Percentiles rank a stretch among this genome's conserved stretches.
These are phyloP conservation scores for Fistulinella cinereoalba DNA, from an alignment of 1,284 basidiomycete species.

Conservation along the genomic window DNA sequence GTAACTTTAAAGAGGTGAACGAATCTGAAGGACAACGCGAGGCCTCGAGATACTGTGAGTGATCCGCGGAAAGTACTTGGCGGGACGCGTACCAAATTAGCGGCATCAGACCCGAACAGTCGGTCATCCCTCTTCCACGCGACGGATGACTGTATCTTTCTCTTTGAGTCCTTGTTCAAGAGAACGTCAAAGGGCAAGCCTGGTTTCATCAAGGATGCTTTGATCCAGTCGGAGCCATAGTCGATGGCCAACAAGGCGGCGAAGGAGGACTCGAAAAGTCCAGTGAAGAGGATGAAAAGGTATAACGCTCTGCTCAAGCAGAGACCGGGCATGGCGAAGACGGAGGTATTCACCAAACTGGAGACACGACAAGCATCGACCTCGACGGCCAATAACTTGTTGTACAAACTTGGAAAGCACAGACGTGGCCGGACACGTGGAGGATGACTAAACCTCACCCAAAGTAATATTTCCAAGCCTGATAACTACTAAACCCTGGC, in stretches of 20 bases:
- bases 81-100: slow-evolving; percentile 69
- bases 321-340: slow-evolving; percentile 25
- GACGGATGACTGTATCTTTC: slow-evolving; percentile 89
- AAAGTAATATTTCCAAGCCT: too few relatives aligned
- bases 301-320: slow-evolving; percentile 31
- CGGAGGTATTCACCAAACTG: too few relatives aligned
- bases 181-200: slow-evolving; percentile 96
- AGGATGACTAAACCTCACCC: too few relatives aligned
- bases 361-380: too few relatives aligned
- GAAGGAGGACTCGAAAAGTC: slow-evolving; percentile 25
- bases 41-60: slow-evolving; percentile 51
- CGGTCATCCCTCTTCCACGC: slow-evolving; percentile 87
- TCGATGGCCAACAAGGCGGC: slow-evolving; percentile 84
- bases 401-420: too few relatives aligned
- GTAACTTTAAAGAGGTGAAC: slow-evolving; percentile 83
- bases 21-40: slow-evolving; percentile 88
- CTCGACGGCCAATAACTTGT: too few relatives aligned
- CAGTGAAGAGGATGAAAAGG: slow-evolving; percentile 23
- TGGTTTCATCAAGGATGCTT: slow-evolving; percentile 94
- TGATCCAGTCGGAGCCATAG: slow-evolving; percentile 95
- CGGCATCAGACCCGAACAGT: slow-evolving; percentile 86
- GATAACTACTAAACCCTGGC: too few relatives aligned
- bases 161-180: slow-evolving; percentile 93
- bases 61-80: not conserved
- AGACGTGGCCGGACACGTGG: too few relatives aligned